A percentile compares a stretch with the other conserved stretches of the same genome.
These are phyloP conservation scores for Populus deltoides DNA, from an alignment of 345 rosid genomes.

Conservation along the genomic window DNA sequence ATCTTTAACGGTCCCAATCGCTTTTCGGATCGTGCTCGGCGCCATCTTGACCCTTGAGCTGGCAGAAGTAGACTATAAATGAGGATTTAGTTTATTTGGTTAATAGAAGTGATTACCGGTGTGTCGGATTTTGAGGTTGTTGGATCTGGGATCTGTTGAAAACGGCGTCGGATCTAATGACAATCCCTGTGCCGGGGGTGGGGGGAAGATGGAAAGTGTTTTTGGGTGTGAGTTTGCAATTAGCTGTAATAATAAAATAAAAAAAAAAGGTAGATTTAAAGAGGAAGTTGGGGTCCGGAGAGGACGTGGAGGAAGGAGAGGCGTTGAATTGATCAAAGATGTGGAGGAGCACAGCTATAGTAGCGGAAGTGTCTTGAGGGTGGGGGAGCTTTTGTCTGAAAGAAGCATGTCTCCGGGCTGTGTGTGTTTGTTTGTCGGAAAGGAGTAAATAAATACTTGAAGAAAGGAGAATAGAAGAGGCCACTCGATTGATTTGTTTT, in stretches of 20 bases:
- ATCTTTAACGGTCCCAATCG: slow-evolving; percentile 93
- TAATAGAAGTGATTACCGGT: slow-evolving; percentile 7
- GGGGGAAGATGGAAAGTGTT: not conserved
- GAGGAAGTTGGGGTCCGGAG: slow-evolving; percentile 8
- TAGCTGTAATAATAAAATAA: not conserved
- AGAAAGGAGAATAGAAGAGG: too few relatives aligned
- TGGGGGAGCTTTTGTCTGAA: slow-evolving; percentile 24
- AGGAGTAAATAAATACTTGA: too few relatives aligned
- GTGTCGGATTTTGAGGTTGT: not conserved
- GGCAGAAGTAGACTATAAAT: not conserved
- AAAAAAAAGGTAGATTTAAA: slow-evolving; percentile 3
- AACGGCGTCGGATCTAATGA: slow-evolving; percentile 21
- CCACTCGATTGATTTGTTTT: too few relatives aligned
- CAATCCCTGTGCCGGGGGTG: not conserved
- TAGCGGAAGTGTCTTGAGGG: slow-evolving; percentile 23
- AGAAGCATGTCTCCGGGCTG: not conserved
- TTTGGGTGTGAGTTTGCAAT: not conserved
- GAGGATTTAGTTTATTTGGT: not conserved
- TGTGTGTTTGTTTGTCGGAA: too few relatives aligned
- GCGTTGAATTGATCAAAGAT: slow-evolving; percentile 12
- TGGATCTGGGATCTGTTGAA: slow-evolving; percentile 23
- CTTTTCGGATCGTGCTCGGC: slow-evolving; percentile 82
- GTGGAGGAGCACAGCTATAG: slow-evolving; percentile 13
- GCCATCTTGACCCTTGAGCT: slow-evolving; percentile 46
- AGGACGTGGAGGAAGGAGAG: slow-evolving; percentile 12